These are phyloP conservation scores for Aspergillus aculeatinus DNA, from an alignment of 2,329 filamentous ascomycete species.

Conservation along the genomic window DNA sequence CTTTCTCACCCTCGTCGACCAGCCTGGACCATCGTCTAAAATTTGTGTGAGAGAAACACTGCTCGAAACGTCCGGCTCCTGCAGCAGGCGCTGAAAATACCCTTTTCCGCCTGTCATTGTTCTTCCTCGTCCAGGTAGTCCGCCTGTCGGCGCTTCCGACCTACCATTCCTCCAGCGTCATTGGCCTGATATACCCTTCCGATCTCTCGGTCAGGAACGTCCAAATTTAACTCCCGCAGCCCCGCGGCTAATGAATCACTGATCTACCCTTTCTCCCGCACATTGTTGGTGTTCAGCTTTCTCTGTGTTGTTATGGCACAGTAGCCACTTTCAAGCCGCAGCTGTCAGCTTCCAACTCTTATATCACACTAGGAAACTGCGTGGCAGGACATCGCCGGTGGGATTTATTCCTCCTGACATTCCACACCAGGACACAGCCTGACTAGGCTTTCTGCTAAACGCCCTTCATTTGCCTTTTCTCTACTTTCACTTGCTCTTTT, in stretches of 20 bases:
- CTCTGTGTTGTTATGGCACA: conserved; percentile 15
- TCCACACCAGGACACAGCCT: background rate
- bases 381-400: conserved; percentile 5
- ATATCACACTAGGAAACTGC: conserved; percentile 15
- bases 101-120: conserved; percentile 12
- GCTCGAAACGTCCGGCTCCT: conserved; percentile 15
- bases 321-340: conserved; percentile 8
- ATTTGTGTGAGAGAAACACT: conserved; percentile 10
- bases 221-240: conserved; percentile 19
- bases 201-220: conserved; percentile 12
- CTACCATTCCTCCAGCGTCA: conserved; percentile 9
- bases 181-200: conserved; percentile 17
- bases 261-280: conserved; percentile 14
- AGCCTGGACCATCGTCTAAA: conserved; percentile 15
- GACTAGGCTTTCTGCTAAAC: background rate
- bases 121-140: conserved; percentile 12
- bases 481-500: conserved; percentile 11
- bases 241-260: conserved; percentile 25
- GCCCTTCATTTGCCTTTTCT: conserved; percentile 1
- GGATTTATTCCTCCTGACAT: conserved; percentile 1
- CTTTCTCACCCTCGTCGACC: conserved; percentile 6
- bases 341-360: conserved; percentile 4
- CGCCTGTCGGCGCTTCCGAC: conserved; percentile 24
- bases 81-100: conserved; percentile 21
- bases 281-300: conserved; percentile 14